Base-by-base conservation (phyloP, 305 asterid species). In the Solanum hybrid region DNA sequence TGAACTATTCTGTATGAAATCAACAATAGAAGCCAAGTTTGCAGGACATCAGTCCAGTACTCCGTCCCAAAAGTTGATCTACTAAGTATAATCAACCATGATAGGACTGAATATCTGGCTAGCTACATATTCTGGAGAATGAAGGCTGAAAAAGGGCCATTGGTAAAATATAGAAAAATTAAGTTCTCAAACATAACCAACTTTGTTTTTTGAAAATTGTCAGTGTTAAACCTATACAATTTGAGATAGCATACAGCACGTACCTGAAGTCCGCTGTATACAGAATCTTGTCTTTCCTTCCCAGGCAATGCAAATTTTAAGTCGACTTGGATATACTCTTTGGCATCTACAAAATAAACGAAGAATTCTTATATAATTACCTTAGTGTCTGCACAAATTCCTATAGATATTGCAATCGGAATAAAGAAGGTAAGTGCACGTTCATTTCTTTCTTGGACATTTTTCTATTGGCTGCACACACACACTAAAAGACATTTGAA, bases 211-310 rank as follows among this genome's bases (percentile, higher is more conserved):
- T 10, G 15, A 31, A 84, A 85, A 38, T 11, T 57, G 88, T 1
- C 2, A 85, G 32, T 31, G 14, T 22, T 11, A 85, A 10, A 51
- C 77, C 36, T 85, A 51, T 20, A 51, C 26, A 15, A 81, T 45
- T 29, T 68, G 86, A 90, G 51, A 32, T 22, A 24, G 29, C 83
- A 24, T 10, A n/a, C 29, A 17, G 68, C 75, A 36, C 26, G 38
- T 89, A 96, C 99, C 99, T 96, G 92, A 76, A 97, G 91, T 92
- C 99, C 99, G 89, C 94, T 97, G 92, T 95, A 96, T 61, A 97
- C 99, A 84, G 99, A 97, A 92, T 97, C 99, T 94, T 97, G 99
- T 93, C 99, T 95, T 94, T 97, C 99, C 92, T 97, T 96, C 90
- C 99, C 99, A 5, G 99, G 99, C 90, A 96, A 94, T n/a, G 99